Evolutionary conservation across 164 flowering plant genomes (phyloP), one percentile per base, ranked within the genome.

Genomic region (Vitis labrusca): DNA sequence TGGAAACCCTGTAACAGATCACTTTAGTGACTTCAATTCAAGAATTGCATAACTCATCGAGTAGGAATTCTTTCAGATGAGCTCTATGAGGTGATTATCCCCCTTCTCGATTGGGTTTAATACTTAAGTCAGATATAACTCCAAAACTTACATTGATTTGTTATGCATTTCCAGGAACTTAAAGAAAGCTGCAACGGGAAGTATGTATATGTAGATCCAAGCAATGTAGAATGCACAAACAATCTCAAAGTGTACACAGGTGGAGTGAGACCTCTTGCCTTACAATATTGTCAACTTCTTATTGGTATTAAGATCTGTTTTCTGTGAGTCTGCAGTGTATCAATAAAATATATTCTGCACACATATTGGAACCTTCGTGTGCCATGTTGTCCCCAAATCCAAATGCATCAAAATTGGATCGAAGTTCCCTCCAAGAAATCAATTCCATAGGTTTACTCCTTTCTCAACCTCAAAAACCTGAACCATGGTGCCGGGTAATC

Each of bases 51-150:
- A 51, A 78, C 76, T 19, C 83, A 86, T 73, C 73, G 82, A 8
- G 72, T 83, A 85, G 83, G 71, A 1, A 70, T 86, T 56, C 70
- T 86, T 54, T 80, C 88, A 0, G 83, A 85, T 63, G 81, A 86
- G 67, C 73, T 81, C n/a, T 86, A 78, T 27, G 67, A 81, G 90
- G 90, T 84, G 32, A 70, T 56, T 58, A 37, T 37, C 44, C 44
- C 2, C 27, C 5, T 6, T 37, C 44, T 6, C 44, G 7, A 23
- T 23, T 23, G 27, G 2, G 44, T 37, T 37, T 37, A 37, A 37
- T 37, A 3, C 44, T 37, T 37, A 2, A 3, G 27, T 37, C 6
- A 37, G 7, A 37, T 37, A 3, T 37, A 3, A 3, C 44, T 37
- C 44, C 7, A 37, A 37, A 6, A 3, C 1, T 23, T 23, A 23